Evolutionary conservation across 192 early-diverging fungal genomes (phyloP).

Genomic region (Entomortierella chlamydospora): DNA sequence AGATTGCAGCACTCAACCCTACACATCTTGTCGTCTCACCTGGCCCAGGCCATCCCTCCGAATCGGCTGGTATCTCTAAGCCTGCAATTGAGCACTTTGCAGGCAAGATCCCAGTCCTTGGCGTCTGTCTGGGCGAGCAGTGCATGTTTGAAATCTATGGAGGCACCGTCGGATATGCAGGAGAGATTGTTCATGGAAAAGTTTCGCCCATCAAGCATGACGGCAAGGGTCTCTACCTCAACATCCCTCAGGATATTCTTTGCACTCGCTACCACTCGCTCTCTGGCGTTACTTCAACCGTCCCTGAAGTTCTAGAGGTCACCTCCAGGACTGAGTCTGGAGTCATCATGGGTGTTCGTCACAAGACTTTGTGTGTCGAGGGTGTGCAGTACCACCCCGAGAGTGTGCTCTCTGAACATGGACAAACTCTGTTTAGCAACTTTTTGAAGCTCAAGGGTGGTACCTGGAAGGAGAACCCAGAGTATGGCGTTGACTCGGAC

Average conservation of each 20-base stretch:
- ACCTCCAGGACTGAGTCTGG: constrained; percentile 87
- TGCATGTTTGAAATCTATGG: constrained; percentile 98
- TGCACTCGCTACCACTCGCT: constrained; percentile 98
- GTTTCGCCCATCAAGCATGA: constrained; percentile 93
- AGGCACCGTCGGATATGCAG: constrained; percentile 90
- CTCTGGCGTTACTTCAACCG: constrained; percentile 83
- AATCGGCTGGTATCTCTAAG: constrained; percentile 91
- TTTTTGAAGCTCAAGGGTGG: constrained; percentile 91
- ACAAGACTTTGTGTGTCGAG: constrained; percentile 89
- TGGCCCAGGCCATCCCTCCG: constrained; percentile 93
- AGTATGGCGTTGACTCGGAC: constrained; percentile 52
- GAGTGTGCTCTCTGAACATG: constrained; percentile 94
- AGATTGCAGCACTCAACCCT: constrained; percentile 85
- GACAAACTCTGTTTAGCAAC: constrained; percentile 88
- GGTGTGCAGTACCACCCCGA: constrained; percentile 99
- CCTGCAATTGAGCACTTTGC: constrained; percentile 88
- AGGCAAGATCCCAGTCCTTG: constrained; percentile 96
- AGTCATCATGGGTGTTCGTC: constrained; percentile 95
- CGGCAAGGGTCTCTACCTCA: constrained; percentile 86
- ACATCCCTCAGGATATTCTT: constrained; percentile 85
- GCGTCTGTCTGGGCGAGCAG: constrained; percentile 98
- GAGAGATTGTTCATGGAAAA: constrained; percentile 98
- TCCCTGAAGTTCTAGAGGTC: constrained; percentile 87
- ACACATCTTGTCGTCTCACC: constrained; percentile 97
- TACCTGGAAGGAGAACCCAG: constrained; percentile 81